Evolutionary conservation across 75 land plant genomes (phyloP), one percentile per base, ranked within the genome.

Genomic region (Azolla pinnata): DNA sequence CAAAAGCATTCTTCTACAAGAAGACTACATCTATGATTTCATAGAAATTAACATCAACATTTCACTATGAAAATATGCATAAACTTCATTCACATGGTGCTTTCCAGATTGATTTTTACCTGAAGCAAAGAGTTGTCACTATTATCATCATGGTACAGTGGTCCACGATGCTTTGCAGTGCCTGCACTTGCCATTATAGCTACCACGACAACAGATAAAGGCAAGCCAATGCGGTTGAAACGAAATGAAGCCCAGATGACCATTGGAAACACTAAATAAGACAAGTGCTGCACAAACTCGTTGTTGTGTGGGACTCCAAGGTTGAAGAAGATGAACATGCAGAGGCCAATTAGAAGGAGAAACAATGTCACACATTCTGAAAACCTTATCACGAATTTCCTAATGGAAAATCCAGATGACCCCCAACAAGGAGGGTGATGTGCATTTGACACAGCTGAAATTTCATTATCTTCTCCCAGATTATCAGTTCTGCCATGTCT

Each of bases 231-330:
- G 23, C 74, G 74, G 47, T 74, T 74, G 59, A 74, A 74, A 5
- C 76, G 76, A 49, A 74, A 74, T 23, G 76, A 74, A 9, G 76
- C 75, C 76, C 76, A 74, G 27, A 74, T 74, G 20, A 74, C 76
- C 10, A 74, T 65, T 29, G 76, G 76, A 57, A 70, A 74, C 29
- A 74, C 76, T 32, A 74, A 38, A 33, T 74, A 74, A 29, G 76
- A 69, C 28, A 74, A 51, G 29, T 59, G 59, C 44, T 74, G 74
- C 20, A 74, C 67, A 57, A 65, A 65, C 57, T 63, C 56, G 25
- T 59, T 40, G 17, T 55, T 59, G n/a, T 27, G 25, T 52, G 54
- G 29, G 20, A 57, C 63, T 27, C 67, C 67, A 28, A 65, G 25
- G 42, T 63, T 74, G 48, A 74, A 74, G 30, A 74, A 74, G 56